Base-by-base conservation (phyloP, 2,329 filamentous ascomycete species). In the Aspergillus calidoustus region DNA sequence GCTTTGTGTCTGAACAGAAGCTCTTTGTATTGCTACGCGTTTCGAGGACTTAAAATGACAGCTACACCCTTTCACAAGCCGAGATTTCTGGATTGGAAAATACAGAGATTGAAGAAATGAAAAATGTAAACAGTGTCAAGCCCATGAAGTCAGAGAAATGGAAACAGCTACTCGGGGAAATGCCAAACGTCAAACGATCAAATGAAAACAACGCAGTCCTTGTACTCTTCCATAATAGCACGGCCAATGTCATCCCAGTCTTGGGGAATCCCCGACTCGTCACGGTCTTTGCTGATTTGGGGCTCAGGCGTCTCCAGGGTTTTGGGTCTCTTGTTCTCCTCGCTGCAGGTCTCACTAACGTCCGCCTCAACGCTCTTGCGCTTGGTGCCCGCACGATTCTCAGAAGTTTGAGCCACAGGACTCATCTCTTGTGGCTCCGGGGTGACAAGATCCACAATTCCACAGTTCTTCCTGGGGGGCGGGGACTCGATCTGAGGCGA, bases 171-270 rank as follows among this genome's bases (percentile, higher is more conserved):
- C 7, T 3, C n/a, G 6, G 13, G 13, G 25, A 50, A 46, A 30
- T 51, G 25, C 7, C 30, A 41, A 46, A 43, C 44, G n/a, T n/a
- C 30, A 48, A 30, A 38, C 28, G 15, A 54, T 57, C 62, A 77
- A 47, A 77, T 68, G 58, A 80, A 75, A 54, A 79, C 74, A 57
- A 79, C 74, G 61, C 77, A 69, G 54, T 78, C 73, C 46, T 75
- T 75, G 61, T 78, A 80, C 62, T 80, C 76, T 57, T 78, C 72
- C 57, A 79, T 65, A 38, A 81, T 53, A 49, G 68, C 67, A 47
- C 72, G 71, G 51, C 77, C 77, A 25, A 80, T 71, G 30, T 73
- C 76, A 25, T 76, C 72, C 76, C 77, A 79, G 48, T 64, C 63
- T 17, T 41, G 17, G 23, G 25, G 28, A 17, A 25, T 13, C 1